Evolutionary conservation across 257 asterid genomes (phyloP), one percentile per base, ranked within the genome.

Genomic region (Scutellaria minor): DNA sequence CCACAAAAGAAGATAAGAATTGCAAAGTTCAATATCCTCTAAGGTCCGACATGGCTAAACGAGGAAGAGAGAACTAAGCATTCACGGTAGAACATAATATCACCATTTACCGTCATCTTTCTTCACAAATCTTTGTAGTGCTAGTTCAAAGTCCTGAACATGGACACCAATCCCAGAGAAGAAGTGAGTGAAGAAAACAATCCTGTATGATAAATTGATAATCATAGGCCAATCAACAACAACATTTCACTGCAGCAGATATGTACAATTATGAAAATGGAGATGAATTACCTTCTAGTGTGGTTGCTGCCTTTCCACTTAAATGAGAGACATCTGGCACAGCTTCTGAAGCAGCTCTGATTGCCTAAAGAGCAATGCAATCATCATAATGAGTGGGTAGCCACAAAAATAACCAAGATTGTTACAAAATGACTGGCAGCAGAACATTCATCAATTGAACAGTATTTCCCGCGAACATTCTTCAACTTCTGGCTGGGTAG

Each of bases 291-390:
- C 99, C 98, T 88, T 87, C 96, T 61, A 95, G 81, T 71, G 81
- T 76, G 40, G 75, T 81, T 63, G 92, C 83, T 70, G 96, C 85
- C 86, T 81, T 78, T 82, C 96, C 99, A 79, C 87, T 95, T 71
- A 95, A 83, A 83, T 83, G 82, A 72, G 93, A 68, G 66, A 76
- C 47, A 59, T 62, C 90, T 52, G 82, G 81, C 75, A 87, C 96
- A 66, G 92, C 92, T 67, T 92, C 99, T 75, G 92, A 75, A 74
- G 96, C 93, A 82, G 81, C 84, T 88, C 51, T 85, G 77, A 91
- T 81, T 68, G 98, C 99, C 99, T 95, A 71, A 48, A 73, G 74
- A 46, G 60, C 60, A 72, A 74, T 48, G 66, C 39, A 73, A 70
- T 56, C 79, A 67, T 59, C 44, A 73, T 15, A 59, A 67, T 45